Percentiles rank a stretch among this genome's conserved stretches.
Evolutionary conservation across 176 grass and related monocot species (phyloP).

Genomic region (Canna indica): DNA sequence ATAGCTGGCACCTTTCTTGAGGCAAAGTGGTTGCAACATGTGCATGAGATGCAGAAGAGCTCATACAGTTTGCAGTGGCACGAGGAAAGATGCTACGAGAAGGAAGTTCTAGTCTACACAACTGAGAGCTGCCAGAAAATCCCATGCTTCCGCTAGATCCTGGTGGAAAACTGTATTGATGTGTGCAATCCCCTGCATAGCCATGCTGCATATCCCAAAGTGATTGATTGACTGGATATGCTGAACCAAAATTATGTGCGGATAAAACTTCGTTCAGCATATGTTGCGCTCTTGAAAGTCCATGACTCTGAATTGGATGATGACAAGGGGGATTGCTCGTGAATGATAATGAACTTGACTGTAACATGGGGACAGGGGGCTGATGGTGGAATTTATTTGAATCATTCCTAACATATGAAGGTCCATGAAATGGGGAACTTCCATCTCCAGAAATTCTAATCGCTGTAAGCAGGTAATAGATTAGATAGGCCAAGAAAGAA

Average conservation of each 20-base stretch:
- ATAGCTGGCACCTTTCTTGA: constrained; percentile 64
- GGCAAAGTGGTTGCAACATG: constrained; percentile 47
- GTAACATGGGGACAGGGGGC: constrained; percentile 34
- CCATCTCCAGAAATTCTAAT: constrained; percentile 60
- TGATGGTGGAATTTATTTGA: constrained; percentile 40
- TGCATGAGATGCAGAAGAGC: constrained; percentile 38
- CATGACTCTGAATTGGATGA: constrained; percentile 38
- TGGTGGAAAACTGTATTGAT: constrained; percentile 41
- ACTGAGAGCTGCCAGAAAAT: constrained; percentile 56
- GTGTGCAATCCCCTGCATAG: constrained; percentile 37
- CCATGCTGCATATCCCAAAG: constrained; percentile 43
- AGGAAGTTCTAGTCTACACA: constrained; percentile 43
- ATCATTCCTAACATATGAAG: constrained; percentile 68
- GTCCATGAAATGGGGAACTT: constrained; percentile 39
- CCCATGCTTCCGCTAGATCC: constrained; percentile 56
- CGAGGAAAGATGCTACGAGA: constrained; percentile 42
- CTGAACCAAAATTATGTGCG: constrained; percentile 51
- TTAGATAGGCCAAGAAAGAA: background rate
- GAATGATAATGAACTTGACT: constrained; percentile 47
- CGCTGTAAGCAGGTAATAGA: constrained; percentile 28
- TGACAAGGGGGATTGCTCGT: constrained; percentile 34
- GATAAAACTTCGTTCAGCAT: constrained; percentile 38
- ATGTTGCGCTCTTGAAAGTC: constrained; percentile 56
- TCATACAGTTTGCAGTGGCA: constrained; percentile 50
- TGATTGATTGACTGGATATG: constrained; percentile 52